These are phyloP conservation scores for Abrus pulchellus DNA, from an alignment of 306 rosid species.

Conservation along the genomic window DNA sequence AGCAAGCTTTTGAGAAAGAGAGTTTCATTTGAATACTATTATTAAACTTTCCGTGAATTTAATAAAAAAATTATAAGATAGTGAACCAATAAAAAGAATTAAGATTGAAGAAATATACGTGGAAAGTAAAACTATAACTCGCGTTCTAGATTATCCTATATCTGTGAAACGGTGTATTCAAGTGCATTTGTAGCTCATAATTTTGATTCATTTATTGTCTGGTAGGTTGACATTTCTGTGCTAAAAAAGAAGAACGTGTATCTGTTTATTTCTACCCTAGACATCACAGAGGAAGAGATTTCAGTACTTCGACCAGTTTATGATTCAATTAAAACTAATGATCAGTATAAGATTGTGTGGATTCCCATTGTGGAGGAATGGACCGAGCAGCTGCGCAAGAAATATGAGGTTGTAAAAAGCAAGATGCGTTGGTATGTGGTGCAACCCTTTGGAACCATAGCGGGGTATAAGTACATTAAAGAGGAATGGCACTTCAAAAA, in stretches of 20 bases:
- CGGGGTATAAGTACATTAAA: constrained; percentile 61
- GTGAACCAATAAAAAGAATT: too few species aligned
- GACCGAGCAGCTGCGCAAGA: constrained; percentile 55
- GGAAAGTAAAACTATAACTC: too few species aligned
- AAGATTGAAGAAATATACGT: too few species aligned
- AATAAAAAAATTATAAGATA: too few species aligned
- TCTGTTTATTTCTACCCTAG: constrained; percentile 59
- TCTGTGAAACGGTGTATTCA: too few species aligned
- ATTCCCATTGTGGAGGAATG: constrained; percentile 66
- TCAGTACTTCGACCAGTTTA: constrained; percentile 43
- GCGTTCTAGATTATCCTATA: too few species aligned
- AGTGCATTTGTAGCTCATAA: background rate
- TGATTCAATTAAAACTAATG: constrained; percentile 48
- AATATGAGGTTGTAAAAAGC: constrained; percentile 55
- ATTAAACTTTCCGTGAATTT: too few species aligned
- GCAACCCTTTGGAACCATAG: constrained; percentile 36
- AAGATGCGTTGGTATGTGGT: constrained; percentile 67
- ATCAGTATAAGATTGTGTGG: constrained; percentile 66
- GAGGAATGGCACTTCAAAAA: constrained; percentile 69
- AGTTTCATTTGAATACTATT: too few species aligned
- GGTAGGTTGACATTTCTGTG: constrained; percentile 53
- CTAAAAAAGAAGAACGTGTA: constrained; percentile 58
- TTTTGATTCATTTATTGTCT: background rate
- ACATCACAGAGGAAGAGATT: constrained; percentile 58
- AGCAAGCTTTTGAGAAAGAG: too few species aligned